Conservation (phyloP, 495 filamentous ascomycete species). For the Cairneyella variabilis region DNA sequence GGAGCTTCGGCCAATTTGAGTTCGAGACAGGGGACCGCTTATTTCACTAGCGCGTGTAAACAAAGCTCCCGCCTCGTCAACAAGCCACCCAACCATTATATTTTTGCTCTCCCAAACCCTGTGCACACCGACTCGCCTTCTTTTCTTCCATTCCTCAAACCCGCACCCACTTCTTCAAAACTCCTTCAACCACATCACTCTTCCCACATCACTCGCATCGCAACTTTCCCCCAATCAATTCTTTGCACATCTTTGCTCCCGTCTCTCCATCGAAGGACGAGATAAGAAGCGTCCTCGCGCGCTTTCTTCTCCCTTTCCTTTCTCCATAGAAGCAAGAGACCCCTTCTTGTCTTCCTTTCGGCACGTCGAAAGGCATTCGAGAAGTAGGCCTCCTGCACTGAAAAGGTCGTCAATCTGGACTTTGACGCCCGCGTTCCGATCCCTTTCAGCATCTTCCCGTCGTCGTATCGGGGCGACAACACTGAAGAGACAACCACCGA, state of each 20-base stretch:
- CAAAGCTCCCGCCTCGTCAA: not conserved
- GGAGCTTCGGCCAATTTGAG: not conserved
- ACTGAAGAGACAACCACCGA: slow-evolving; percentile 76
- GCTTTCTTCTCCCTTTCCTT: slow-evolving; percentile 22
- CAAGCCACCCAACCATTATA: not conserved
- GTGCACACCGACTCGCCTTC: slow-evolving; percentile 1
- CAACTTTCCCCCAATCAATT: not conserved
- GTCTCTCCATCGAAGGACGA: slow-evolving; percentile 26
- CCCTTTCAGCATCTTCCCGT: slow-evolving; percentile 99
- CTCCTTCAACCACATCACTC: slow-evolving; percentile 4
- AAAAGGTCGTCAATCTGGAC: slow-evolving; percentile 96
- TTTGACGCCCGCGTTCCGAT: slow-evolving; percentile 99
- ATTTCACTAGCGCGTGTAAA: slow-evolving; percentile 2
- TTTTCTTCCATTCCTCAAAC: slow-evolving; percentile 26
- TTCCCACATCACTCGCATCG: not conserved
- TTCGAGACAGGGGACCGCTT: slow-evolving; percentile 2
- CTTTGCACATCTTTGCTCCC: slow-evolving; percentile 19
- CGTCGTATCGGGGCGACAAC: slow-evolving; percentile 85
- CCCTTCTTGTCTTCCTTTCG: slow-evolving; percentile 97
- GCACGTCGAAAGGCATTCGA: slow-evolving; percentile 89
- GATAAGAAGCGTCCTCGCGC: slow-evolving; percentile 24
- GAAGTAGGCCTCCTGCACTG: slow-evolving; percentile 67
- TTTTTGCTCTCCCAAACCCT: not conserved
- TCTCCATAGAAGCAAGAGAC: slow-evolving; percentile 60
- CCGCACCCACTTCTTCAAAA: not conserved